Conservation (phyloP, 164 flowering plant genomes). For the Paratinospora sagittata region DNA sequence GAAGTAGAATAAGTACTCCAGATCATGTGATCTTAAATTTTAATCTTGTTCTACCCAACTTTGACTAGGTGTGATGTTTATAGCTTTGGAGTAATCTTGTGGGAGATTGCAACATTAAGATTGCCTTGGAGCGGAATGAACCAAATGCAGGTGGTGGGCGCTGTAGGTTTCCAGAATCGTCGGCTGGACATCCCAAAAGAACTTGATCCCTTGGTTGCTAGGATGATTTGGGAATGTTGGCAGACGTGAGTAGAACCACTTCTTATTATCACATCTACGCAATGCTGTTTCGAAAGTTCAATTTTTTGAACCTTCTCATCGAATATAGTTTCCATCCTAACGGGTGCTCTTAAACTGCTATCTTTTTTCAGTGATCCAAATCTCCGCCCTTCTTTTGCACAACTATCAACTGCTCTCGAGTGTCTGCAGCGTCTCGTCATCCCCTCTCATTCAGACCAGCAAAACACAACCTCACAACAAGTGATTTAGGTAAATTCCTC, state of each 20-base stretch:
- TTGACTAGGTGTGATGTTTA: slow-evolving; percentile 86
- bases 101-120: slow-evolving; percentile 94
- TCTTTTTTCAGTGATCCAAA: slow-evolving; percentile 63
- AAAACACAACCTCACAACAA: slow-evolving; percentile 35
- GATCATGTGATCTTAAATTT: background rate
- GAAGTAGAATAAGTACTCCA: no score
- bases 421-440: slow-evolving; percentile 77
- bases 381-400: slow-evolving; percentile 83
- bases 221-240: slow-evolving; percentile 90
- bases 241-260: slow-evolving; percentile 59
- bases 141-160: slow-evolving; percentile 99
- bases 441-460: slow-evolving; percentile 49
- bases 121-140: slow-evolving; percentile 98
- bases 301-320: background rate
- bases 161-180: slow-evolving; percentile 91
- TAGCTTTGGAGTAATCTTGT: slow-evolving; percentile 93
- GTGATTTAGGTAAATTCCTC: slow-evolving; percentile 64
- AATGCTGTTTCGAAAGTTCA: background rate
- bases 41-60: background rate
- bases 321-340: background rate
- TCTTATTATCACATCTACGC: background rate
- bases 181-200: slow-evolving; percentile 88
- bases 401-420: slow-evolving; percentile 65
- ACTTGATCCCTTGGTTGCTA: slow-evolving; percentile 77
- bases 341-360: background rate